Base-by-base conservation (phyloP, 2,329 filamentous ascomycete species). In the Paracamarosporium sp. region DNA sequence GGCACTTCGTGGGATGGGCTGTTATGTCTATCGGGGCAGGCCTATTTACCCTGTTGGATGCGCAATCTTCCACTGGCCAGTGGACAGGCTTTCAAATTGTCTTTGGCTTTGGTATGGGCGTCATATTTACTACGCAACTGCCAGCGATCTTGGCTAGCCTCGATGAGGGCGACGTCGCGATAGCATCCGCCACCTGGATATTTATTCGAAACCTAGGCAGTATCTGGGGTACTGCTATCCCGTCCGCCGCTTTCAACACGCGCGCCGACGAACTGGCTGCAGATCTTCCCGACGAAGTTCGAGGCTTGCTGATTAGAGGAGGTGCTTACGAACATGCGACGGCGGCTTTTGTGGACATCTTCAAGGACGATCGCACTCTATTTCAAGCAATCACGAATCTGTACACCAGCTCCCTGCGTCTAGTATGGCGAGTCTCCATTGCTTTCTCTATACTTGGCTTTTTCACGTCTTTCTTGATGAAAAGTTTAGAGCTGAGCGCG, bases 81-180 rank as follows among this genome's bases (percentile, higher is more conserved):
- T 61, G 59, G 58, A 53, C 58, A 3, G 31, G 57, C 12, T 59
- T 55, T 27, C 57, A 67, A 45, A 24, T 51, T 13, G 12, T 65
- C 15, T 40, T n/a, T 3, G 55, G 52, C 1, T 17, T 65, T 1
- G 70, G 72, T 13, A 69, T 54, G 38, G 71, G 70, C 1, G 68
- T 80, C 4, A 55, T 83, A 4, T 63, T 72, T 0, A 79, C 80
- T 2, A 64, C 83, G 1, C 51, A 82, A 4, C 56, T 81, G 1
- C 81, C 80, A 3, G 40, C 76, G 1, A 38, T 69, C 2, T 78
- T 60, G n/a, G 58, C 53, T 0, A 27, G n/a, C 2, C 48, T 62
- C 6, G 17, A 46, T 5, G 58, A 61, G 17, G 30, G 17, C 1
- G 60, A 65, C 12, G 27, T 44, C 1, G 61, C 58, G 3, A 6